Conservation (phyloP, 2,329 filamentous ascomycete genomes). For the Ophiocordyceps camponoti-rufipedis region DNA sequence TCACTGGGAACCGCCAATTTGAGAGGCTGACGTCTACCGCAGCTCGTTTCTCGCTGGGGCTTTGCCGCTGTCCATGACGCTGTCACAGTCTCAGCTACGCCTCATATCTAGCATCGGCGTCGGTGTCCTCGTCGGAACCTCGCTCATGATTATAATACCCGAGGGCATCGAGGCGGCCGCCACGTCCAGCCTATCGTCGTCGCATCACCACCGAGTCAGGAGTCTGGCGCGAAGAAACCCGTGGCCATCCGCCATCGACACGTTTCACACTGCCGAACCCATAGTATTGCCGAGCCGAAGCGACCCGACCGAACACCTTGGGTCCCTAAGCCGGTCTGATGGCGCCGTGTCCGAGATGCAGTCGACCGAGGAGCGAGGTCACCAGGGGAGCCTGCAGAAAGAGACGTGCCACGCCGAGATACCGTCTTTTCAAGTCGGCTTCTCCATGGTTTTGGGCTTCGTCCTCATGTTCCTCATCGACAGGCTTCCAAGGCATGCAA, state of each 20-base stretch:
- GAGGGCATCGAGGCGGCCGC: constrained; percentile 89
- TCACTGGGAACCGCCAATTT: not conserved
- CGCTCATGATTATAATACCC: constrained; percentile 91
- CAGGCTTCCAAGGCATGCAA: constrained; percentile 57
- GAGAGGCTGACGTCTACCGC: constrained; percentile 1
- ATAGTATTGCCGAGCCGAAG: not conserved
- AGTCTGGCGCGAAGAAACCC: constrained; percentile 15
- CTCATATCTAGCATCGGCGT: constrained; percentile 85
- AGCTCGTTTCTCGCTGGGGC: constrained; percentile 91
- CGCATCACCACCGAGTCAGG: constrained; percentile 18
- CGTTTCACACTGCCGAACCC: constrained; percentile 9
- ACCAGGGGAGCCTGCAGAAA: constrained; percentile 14
- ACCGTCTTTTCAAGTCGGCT: constrained; percentile 63
- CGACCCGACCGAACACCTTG: not conserved
- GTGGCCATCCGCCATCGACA: constrained; percentile 9
- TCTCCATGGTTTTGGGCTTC: constrained; percentile 76
- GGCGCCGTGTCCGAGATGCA: not conserved
- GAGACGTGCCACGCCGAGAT: constrained; percentile 17
- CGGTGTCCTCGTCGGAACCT: constrained; percentile 85
- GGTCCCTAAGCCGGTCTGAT: not conserved
- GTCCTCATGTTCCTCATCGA: constrained; percentile 96
- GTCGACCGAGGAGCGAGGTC: constrained; percentile 1
- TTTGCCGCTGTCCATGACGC: constrained; percentile 71
- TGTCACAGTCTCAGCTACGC: constrained; percentile 74
- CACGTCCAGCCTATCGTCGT: constrained; percentile 23